Base-by-base conservation (phyloP, 768 basidiomycete species). In the Clitopilus passeckerianus region DNA sequence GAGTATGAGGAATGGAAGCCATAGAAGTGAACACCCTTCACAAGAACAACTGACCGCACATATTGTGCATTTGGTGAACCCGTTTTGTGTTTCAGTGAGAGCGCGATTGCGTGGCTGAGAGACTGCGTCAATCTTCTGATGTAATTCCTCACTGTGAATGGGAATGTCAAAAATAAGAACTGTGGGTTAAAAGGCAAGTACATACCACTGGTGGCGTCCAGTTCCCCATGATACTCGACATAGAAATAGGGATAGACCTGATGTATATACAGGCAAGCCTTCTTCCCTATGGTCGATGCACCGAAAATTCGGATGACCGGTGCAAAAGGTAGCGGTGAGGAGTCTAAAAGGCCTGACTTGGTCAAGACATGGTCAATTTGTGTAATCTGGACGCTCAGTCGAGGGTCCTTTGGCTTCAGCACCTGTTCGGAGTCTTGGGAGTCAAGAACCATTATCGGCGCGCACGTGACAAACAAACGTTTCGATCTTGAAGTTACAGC, bases 1-100 rank as follows among this genome's bases (percentile, higher is more conserved):
- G 82, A 79, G 66, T 93, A 90, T 24, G 86, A 84, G 10, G 88
- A 77, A 70, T 93, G 90, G 70, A 95, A 98, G 8, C 97, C 95
- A 72, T 98, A 98, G 73, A 98, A 97, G 67, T 90, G 89, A 16
- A 94, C 76, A n/a, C 94, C 97, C 74, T 98, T 98, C 62, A 95
- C 91, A 55, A 95, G 79, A 53, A 93, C 69, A 41, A 97, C 81
- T 22, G 87, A 87, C 14, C 91, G 89, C 60, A 92, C 77, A 67
- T 80, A 88, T 64, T 82, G 83, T 16, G 84, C 81, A 50, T 75
- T 80, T 5, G 74, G 71, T 1, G 84, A 83, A 8, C 79, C 67
- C 0, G 89, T 89, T 58, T 90, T 85, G 24, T 86, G 86, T 67
- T 87, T 88, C 64, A 93, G 72, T 4, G 93, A 92, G 52, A 93